phyloP scores from a whole-genome alignment of 2,329 filamentous ascomycete genomes.

The Botryotinia convoluta region DNA sequence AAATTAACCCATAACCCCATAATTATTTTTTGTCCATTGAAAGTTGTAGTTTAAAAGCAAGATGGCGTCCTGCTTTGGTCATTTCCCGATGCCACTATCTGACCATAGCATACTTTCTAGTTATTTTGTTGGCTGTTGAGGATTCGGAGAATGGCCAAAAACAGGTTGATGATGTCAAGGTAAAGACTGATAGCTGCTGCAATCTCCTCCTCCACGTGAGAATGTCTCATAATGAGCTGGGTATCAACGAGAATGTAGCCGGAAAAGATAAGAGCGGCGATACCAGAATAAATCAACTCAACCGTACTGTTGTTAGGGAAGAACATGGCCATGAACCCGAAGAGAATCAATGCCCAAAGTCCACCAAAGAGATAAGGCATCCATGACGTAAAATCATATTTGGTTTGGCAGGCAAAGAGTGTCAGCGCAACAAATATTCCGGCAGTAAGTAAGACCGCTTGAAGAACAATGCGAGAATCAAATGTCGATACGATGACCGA shows the following conservation, averaged over 20 bases:
- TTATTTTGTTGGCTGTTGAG: slow-evolving; percentile 95
- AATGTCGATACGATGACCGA: slow-evolving; percentile 92
- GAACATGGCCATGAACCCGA: slow-evolving; percentile 90
- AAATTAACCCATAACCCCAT: slow-evolving; percentile 7
- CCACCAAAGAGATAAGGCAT: slow-evolving; percentile 90
- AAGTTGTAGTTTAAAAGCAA: not conserved
- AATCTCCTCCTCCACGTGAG: slow-evolving; percentile 98
- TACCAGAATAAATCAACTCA: slow-evolving; percentile 81
- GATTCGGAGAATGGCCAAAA: slow-evolving; percentile 88
- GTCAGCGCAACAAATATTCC: slow-evolving; percentile 78
- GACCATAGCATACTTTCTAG: slow-evolving; percentile 46
- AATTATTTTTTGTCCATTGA: not conserved
- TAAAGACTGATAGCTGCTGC: slow-evolving; percentile 93
- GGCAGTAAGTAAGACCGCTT: slow-evolving; percentile 84
- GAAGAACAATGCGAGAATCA: slow-evolving; percentile 76
- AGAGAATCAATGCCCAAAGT: slow-evolving; percentile 86
- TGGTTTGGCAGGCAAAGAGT: slow-evolving; percentile 91
- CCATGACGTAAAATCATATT: slow-evolving; percentile 98
- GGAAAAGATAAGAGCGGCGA: slow-evolving; percentile 84
- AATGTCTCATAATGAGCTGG: slow-evolving; percentile 90
- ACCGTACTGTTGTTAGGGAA: slow-evolving; percentile 78
- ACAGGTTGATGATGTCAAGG: slow-evolving; percentile 94
- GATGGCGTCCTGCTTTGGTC: not conserved
- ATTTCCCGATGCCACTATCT: not conserved
- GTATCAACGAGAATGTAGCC: slow-evolving; percentile 96